Evolutionary conservation across 768 basidiomycete species (phyloP), one percentile per base, ranked within the genome.

Genomic region (Nevesoporus exiguus): DNA sequence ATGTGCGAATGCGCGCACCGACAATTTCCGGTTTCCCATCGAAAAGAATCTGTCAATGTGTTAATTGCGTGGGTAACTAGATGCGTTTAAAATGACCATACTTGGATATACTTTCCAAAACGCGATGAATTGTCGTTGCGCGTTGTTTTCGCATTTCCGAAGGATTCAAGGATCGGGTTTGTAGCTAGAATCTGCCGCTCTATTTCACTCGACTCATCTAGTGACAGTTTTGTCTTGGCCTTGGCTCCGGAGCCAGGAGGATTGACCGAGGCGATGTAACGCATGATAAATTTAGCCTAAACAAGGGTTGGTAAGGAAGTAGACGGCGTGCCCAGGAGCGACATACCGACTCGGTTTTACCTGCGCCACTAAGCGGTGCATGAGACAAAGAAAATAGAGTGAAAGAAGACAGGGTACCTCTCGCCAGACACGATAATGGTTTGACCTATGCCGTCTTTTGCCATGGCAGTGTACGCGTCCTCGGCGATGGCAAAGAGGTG

Each of bases 71-170:
- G 21, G 42, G 22, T 14, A 48, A 19, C 42, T 45, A 47, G n/a
- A 15, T 42, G 27, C 43, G 13, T 5, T 25, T 24, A n/a, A 50
- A 39, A 47, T 27, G 29, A 50, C 37, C 24, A 24, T 25, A 66
- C 97, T 82, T 99, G 96, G 59, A 99, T 98, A 74, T 99, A 99
- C 75, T 99, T 99, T 57, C 97, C 97, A 71, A 99, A 99, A 53
- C 97, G 85, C 21, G 97, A 99, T 8, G 93, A 97, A 71, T 99
- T 99, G 73, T 99, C 97, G 68, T 99, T 99, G 55, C 97, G 83
- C 15, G 97, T 98, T 30, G 97, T 99, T 75, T 99, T 99, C 22
- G 97, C 97, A 72, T 99, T 99, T 61, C 97, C 97, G 62, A 99
- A 98, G 0, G 97, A 91, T 73, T 99, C 97, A 58, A 99, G 86